Evolutionary conservation across 2,329 filamentous ascomycete genomes (phyloP).

Genomic region (Paraconiothyrium brasiliense): DNA sequence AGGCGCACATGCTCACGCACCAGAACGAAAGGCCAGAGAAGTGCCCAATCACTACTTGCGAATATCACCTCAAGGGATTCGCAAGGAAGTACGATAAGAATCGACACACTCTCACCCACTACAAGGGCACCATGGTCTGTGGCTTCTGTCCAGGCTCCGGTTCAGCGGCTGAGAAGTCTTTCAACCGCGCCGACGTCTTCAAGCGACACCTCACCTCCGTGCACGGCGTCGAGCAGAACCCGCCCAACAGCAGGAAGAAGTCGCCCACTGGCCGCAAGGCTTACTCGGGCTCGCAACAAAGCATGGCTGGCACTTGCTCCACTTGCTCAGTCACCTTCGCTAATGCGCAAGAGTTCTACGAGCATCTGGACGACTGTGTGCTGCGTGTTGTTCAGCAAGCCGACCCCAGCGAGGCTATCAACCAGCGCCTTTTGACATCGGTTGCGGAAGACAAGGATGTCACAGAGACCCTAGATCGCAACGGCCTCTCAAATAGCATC

Average conservation of each 20-base stretch:
- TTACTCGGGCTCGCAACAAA: slow-evolving; percentile 76
- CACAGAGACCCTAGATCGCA: slow-evolving; percentile 51
- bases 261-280: slow-evolving; percentile 68
- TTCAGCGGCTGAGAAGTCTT: slow-evolving; percentile 90
- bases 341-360: slow-evolving; percentile 95
- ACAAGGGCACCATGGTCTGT: slow-evolving; percentile 97
- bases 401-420: slow-evolving; percentile 54
- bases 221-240: slow-evolving; percentile 91
- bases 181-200: slow-evolving; percentile 95
- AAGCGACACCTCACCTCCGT: slow-evolving; percentile 92
- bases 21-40: slow-evolving; percentile 91
- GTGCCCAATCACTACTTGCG: slow-evolving; percentile 90
- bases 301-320: slow-evolving; percentile 84
- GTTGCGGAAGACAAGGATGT: slow-evolving; percentile 53
- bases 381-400: slow-evolving; percentile 65
- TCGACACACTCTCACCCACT: slow-evolving; percentile 90
- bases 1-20: slow-evolving; percentile 94
- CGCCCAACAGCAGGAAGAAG: slow-evolving; percentile 89
- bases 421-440: slow-evolving; percentile 52
- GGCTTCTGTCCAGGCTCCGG: slow-evolving; percentile 92
- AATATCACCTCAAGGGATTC: slow-evolving; percentile 92
- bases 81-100: slow-evolving; percentile 98
- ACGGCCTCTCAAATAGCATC: slow-evolving; percentile 54
- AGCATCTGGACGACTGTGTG: slow-evolving; percentile 83
- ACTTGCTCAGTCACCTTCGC: slow-evolving; percentile 87